Base-by-base conservation (phyloP, 2,329 filamentous ascomycete species). In the Curvularia sp. region DNA sequence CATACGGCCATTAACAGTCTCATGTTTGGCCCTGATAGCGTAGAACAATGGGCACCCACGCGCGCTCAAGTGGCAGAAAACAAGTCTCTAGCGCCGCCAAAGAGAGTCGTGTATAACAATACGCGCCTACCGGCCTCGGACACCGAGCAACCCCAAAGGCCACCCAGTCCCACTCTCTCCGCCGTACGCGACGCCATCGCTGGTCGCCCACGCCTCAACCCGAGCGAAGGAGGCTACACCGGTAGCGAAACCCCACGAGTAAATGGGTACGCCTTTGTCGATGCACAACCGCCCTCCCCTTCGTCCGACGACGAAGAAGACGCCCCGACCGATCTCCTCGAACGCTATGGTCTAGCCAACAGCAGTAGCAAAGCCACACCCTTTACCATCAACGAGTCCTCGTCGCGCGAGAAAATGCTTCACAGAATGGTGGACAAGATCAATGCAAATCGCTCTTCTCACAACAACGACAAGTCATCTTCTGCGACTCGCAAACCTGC, bases 241-340 rank as follows among this genome's bases (percentile, higher is more conserved):
- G 90, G 89, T 15, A 84, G 83, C 57, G 93, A 96, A 76, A 98
- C 94, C 0, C 95, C 94, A 0, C 85, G 92, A 2, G 91, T 98
- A 0, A 96, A 96, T 63, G 95, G 95, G 1, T 99, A 97, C 75
- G 86, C 92, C 0, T 98, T 97, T 77, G 93, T 99, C 34, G 93
- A 97, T 66, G 92, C 96, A 55, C 91, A 96, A 23, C 92, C 96
- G 64, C 92, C 96, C 57, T 90, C 90, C 39, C 84, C 86, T 55
- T 90, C 90, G 41, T 84, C 86, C 0, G 74, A 77, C 43, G 74
- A 76, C 42, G 74, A 77, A 25, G 74, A 73, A 13, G 73, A 76
- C 47, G 75, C 74, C 9, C 76, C 76, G 3, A 74, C 71, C 34
- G 74, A 77, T 39, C 64, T 82, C 1, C 68, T 82, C 1, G 75